Percentiles rank a stretch among this genome's conserved stretches.
These are phyloP conservation scores for Abelmoschus esculentus DNA, from an alignment of 345 rosid species.

Conservation along the genomic window DNA sequence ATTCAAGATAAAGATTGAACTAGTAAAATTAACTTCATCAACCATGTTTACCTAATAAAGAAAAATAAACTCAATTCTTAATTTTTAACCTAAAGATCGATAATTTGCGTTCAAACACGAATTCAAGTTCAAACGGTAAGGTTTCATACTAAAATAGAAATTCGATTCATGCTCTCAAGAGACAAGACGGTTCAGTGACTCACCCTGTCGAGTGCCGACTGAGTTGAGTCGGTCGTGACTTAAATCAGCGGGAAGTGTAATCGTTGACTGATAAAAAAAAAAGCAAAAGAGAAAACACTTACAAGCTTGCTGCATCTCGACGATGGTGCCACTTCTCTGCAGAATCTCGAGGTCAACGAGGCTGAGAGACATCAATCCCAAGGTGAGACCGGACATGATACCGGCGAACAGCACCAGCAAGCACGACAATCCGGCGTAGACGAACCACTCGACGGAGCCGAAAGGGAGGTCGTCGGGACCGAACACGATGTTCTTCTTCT, in stretches of 20 bases:
- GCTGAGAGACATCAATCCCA: constrained; percentile 67
- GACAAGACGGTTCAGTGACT: too few species aligned
- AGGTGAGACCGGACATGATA: constrained; percentile 68
- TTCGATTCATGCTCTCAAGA: too few species aligned
- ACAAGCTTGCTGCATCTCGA: constrained; percentile 63
- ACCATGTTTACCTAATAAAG: too few species aligned
- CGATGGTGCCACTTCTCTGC: constrained; percentile 46
- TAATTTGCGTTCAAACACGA: too few species aligned
- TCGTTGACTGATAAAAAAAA: background rate
- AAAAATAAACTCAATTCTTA: too few species aligned
- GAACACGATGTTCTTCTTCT: constrained; percentile 31
- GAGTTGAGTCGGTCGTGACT: too few species aligned
- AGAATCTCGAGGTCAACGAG: constrained; percentile 71
- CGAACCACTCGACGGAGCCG: constrained; percentile 53
- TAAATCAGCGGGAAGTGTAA: background rate
- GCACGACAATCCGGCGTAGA: constrained; percentile 56
- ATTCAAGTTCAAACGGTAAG: too few species aligned
- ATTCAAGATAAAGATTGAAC: background rate
- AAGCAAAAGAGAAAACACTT: background rate
- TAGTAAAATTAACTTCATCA: background rate
- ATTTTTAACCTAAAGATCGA: too few species aligned
- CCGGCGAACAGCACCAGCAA: constrained; percentile 72
- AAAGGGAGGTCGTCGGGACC: constrained; percentile 50
- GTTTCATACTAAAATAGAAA: too few species aligned
- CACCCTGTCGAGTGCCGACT: too few species aligned